These are phyloP conservation scores for Colletotrichum tamarilloi DNA, from an alignment of 2,329 filamentous ascomycete genomes.

Conservation along the genomic window DNA sequence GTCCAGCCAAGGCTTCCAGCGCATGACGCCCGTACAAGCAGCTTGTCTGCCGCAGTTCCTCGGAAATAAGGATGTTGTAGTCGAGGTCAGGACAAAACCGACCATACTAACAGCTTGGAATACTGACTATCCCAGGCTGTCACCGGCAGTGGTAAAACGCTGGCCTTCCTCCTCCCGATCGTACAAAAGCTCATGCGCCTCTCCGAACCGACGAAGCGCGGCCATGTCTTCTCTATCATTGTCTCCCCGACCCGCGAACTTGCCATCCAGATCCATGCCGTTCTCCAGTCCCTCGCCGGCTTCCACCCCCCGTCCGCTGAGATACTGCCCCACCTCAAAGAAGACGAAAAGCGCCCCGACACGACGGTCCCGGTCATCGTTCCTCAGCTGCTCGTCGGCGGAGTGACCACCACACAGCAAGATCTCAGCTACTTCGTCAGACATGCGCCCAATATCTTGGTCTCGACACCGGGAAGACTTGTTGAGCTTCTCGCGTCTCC, in stretches of 20 bases:
- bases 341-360: conserved; percentile 65
- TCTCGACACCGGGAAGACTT: conserved; percentile 90
- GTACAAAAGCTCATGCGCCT: conserved; percentile 84
- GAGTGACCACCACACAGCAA: conserved; percentile 81
- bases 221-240: conserved; percentile 91
- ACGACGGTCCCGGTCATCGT: conserved; percentile 68
- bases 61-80: conserved; percentile 91
- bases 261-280: conserved; percentile 88
- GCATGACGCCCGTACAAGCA: conserved; percentile 95
- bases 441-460: conserved; percentile 86
- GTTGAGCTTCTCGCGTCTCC: conserved; percentile 88
- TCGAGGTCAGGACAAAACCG: conserved; percentile 67
- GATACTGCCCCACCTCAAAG: conserved; percentile 63
- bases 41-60: conserved; percentile 90
- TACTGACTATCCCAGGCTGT: conserved; percentile 68
- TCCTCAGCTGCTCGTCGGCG: conserved; percentile 89
- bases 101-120: neutral
- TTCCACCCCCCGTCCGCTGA: conserved; percentile 87
- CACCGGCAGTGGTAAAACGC: conserved; percentile 90
- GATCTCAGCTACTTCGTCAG: conserved; percentile 88
- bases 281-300: conserved; percentile 79
- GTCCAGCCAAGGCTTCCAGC: conserved; percentile 83
- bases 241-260: conserved; percentile 94
- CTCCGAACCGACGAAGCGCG: conserved; percentile 85
- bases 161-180: conserved; percentile 82